These are phyloP conservation scores for Colletotrichum cereale DNA, from an alignment of 2,329 filamentous ascomycete species.

Conservation along the genomic window DNA sequence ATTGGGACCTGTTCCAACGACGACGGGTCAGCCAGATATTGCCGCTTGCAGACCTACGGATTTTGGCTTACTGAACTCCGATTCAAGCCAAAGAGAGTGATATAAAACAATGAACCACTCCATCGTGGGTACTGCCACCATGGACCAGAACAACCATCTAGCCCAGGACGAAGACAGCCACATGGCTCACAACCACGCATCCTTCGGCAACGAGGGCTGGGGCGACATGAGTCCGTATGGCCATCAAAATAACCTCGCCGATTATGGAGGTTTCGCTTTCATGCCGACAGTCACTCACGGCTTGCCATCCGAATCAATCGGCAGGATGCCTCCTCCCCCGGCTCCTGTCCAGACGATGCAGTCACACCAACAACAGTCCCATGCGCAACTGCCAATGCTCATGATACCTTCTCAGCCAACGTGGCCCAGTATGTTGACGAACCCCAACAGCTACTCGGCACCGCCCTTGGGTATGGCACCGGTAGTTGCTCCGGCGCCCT, in stretches of 20 bases:
- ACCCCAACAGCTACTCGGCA: slow-evolving; percentile 74
- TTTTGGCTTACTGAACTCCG: slow-evolving; percentile 9
- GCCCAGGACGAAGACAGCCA: slow-evolving; percentile 52
- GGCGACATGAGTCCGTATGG: slow-evolving; percentile 72
- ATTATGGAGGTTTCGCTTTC: slow-evolving; percentile 74
- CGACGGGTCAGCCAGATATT: slow-evolving; percentile 16
- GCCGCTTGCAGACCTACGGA: slow-evolving; percentile 11
- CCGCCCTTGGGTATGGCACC: slow-evolving; percentile 71
- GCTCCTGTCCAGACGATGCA: slow-evolving; percentile 60
- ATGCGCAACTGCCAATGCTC: slow-evolving; percentile 73
- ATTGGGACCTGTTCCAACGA: slow-evolving; percentile 29
- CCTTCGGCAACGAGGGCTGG: slow-evolving; percentile 64
- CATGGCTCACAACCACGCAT: slow-evolving; percentile 52
- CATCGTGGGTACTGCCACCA: slow-evolving; percentile 58
- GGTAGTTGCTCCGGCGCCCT: slow-evolving; percentile 60
- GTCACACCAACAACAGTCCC: slow-evolving; percentile 51
- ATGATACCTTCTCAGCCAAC: slow-evolving; percentile 75
- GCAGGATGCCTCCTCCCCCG: slow-evolving; percentile 69
- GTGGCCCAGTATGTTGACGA: slow-evolving; percentile 88
- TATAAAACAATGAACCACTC: slow-evolving; percentile 59
- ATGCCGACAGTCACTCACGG: slow-evolving; percentile 62
- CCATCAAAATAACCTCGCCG: slow-evolving; percentile 74
- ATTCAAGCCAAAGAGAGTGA: slow-evolving; percentile 19
- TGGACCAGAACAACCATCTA: slow-evolving; percentile 61
- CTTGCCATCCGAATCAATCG: slow-evolving; percentile 63